A percentile compares a stretch with the other conserved stretches of the same genome.
Evolutionary conservation across 148 eudicot genomes (phyloP).

Genomic region (Nepenthes gracilis): DNA sequence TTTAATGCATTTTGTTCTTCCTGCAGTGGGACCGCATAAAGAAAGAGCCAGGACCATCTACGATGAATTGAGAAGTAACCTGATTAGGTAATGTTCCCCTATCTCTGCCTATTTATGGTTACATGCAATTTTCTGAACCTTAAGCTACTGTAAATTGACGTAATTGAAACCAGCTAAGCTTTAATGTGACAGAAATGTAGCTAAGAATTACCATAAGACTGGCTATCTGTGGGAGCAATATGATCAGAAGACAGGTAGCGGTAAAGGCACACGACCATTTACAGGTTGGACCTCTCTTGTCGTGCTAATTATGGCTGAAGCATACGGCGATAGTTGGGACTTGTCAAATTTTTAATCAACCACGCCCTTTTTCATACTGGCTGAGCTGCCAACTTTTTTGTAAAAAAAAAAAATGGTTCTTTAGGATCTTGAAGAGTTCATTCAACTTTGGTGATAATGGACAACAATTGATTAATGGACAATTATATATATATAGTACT

Average conservation of each 20-base stretch:
- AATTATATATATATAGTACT: too few relatives aligned
- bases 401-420: too few relatives aligned
- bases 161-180: background rate
- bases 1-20: too few relatives aligned
- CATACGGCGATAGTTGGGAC: slow-evolving; percentile 46
- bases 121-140: too few relatives aligned
- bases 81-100: slow-evolving; percentile 44
- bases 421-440: too few relatives aligned
- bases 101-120: too few relatives aligned
- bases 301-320: slow-evolving; percentile 75
- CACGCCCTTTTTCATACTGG: background rate
- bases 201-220: slow-evolving; percentile 48
- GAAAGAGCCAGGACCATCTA: slow-evolving; percentile 49
- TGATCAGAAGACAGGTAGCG: slow-evolving; percentile 82
- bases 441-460: too few relatives aligned
- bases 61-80: slow-evolving; percentile 55
- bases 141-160: background rate
- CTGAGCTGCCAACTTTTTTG: too few relatives aligned
- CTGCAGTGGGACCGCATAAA: slow-evolving; percentile 54
- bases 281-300: slow-evolving; percentile 95
- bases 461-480: too few relatives aligned
- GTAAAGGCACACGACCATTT: slow-evolving; percentile 74
- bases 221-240: slow-evolving; percentile 91
- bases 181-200: slow-evolving; percentile 47
- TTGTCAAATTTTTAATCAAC: slow-evolving; percentile 6